A percentile compares a stretch with the other conserved stretches of the same genome.
Evolutionary conservation across 176 grass and related monocot genomes (phyloP).

Genomic region (Hordeum marinum): DNA sequence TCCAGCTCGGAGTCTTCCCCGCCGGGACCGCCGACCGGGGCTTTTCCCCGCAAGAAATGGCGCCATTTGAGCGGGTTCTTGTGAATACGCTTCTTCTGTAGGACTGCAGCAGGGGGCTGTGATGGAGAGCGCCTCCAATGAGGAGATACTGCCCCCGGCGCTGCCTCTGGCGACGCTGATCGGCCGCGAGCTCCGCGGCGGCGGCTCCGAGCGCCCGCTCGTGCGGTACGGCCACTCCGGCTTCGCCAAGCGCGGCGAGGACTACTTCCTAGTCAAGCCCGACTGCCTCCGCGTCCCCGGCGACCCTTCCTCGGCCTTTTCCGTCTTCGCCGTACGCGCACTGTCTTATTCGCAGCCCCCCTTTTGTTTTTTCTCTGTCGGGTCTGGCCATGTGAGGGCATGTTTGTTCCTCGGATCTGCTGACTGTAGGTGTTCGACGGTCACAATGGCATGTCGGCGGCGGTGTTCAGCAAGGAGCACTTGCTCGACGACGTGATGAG

Average conservation of each 20-base stretch:
- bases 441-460: conserved; percentile 90
- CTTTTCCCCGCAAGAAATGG: conserved; percentile 22
- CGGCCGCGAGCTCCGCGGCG: conserved; percentile 73
- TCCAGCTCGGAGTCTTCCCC: conserved; percentile 2
- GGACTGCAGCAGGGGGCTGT: conserved; percentile 17
- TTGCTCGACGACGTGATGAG: conserved; percentile 93
- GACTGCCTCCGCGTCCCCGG: conserved; percentile 73
- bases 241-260: conserved; percentile 94
- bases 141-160: conserved; percentile 22
- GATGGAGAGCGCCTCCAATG: conserved; percentile 31
- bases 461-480: conserved; percentile 90
- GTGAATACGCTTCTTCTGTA: conserved; percentile 10
- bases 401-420: conserved; percentile 31
- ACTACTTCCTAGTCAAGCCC: conserved; percentile 89
- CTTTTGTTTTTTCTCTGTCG: not conserved
- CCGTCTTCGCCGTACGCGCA: conserved; percentile 76
- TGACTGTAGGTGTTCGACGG: conserved; percentile 76
- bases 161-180: conserved; percentile 75
- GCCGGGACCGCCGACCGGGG: not conserved
- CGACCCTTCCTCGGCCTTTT: conserved; percentile 70
- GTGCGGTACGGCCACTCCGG: conserved; percentile 73
- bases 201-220: conserved; percentile 58
- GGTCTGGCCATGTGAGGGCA: conserved; percentile 12
- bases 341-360: not conserved
- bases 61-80: conserved; percentile 15